Percentiles rank a stretch among this genome's conserved stretches.
Conservation (phyloP, 2,329 filamentous ascomycete genomes). For the Dactylellina sp. region DNA sequence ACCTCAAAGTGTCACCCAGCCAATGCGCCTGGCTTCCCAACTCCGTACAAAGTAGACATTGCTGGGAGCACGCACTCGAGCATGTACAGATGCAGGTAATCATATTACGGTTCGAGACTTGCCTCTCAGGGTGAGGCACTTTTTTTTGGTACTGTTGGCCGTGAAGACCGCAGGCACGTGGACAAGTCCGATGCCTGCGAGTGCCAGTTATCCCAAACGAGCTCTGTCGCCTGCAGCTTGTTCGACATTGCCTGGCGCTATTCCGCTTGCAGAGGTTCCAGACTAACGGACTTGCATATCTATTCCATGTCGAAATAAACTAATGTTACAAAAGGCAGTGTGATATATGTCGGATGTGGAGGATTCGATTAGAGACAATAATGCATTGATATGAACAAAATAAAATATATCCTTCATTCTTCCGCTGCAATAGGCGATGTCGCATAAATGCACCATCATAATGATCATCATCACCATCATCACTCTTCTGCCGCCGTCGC, state of each 20-base stretch:
- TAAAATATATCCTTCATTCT: no score
- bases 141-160: no score
- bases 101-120: background rate
- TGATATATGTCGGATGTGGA: constrained; percentile 4
- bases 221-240: constrained; percentile 26
- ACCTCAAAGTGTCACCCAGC: background rate
- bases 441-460: no score
- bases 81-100: background rate
- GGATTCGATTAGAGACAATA: background rate
- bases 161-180: constrained; percentile 33
- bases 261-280: background rate
- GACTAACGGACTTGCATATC: background rate
- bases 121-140: constrained; percentile 9
- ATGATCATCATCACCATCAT: no score
- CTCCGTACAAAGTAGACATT: background rate
- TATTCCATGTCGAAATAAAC: background rate
- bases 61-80: background rate
- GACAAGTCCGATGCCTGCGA: constrained; percentile 22
- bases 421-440: no score
- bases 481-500: constrained; percentile 33
- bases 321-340: background rate
- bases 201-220: constrained; percentile 36
- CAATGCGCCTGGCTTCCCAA: background rate
- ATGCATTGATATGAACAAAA: no score
- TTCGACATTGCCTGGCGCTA: constrained; percentile 28